phyloP scores from a whole-genome alignment of 108 stramenopile species.

The Cyclotella distinguenda region DNA sequence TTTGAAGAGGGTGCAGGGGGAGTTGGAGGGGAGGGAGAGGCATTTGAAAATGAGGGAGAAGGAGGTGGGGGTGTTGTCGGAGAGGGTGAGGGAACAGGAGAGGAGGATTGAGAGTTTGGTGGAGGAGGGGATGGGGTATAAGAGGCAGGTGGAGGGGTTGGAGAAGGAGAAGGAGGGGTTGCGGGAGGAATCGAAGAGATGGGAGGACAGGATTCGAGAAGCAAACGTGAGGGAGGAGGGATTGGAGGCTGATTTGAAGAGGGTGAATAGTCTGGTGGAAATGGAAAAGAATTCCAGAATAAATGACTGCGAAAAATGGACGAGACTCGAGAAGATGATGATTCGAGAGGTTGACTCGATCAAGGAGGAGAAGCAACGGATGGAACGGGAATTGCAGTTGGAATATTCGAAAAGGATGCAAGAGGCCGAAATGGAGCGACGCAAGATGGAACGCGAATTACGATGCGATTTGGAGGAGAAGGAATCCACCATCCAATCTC shows the following conservation, averaged over 20 bases:
- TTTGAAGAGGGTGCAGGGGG: constrained; percentile 10
- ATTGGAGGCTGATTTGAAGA: constrained; percentile 11
- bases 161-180: constrained; percentile 10
- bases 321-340: too few relatives aligned
- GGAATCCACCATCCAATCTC: background rate
- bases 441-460: background rate
- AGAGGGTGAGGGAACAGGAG: constrained; percentile 12
- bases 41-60: constrained; percentile 33
- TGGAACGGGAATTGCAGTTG: background rate
- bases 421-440: background rate
- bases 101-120: constrained; percentile 1
- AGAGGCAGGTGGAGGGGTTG: background rate
- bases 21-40: background rate
- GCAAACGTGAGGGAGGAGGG: background rate
- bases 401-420: background rate
- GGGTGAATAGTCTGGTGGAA: background rate
- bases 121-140: background rate
- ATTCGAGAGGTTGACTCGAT: too few relatives aligned
- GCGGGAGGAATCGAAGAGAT: background rate
- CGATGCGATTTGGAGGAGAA: background rate
- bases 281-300: background rate
- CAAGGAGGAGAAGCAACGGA: background rate
- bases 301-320: background rate
- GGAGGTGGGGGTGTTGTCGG: constrained; percentile 9
- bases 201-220: background rate